phyloP scores from a whole-genome alignment of 2,329 filamentous ascomycete species.

The Fusarium veterinarium region DNA sequence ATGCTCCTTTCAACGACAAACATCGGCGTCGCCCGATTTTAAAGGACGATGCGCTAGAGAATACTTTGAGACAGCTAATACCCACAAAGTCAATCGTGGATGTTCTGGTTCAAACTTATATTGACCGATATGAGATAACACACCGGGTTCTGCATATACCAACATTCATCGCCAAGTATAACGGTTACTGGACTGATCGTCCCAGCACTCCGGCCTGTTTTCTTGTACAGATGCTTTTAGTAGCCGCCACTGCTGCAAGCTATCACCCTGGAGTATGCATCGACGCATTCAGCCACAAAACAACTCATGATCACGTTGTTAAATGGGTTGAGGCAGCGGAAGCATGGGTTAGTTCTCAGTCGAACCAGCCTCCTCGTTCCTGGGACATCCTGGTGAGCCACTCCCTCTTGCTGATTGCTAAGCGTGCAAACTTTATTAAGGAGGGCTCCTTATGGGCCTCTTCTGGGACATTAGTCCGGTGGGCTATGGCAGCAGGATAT shows the following conservation, averaged over 20 bases:
- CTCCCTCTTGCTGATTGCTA: not conserved
- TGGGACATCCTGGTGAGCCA: not conserved
- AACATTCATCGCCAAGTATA: not conserved
- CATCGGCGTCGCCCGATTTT: too few species aligned
- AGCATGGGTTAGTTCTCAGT: not conserved
- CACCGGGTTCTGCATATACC: not conserved
- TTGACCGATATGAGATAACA: not conserved
- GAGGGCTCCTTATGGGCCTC: not conserved
- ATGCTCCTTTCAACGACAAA: not conserved
- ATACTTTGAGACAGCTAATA: not conserved
- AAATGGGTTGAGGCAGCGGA: fast-evolving
- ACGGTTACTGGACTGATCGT: fast-evolving
- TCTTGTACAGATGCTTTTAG: not conserved
- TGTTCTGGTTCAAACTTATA: not conserved
- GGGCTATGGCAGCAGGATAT: not conserved
- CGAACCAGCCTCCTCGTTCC: not conserved
- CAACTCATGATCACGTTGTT: not conserved
- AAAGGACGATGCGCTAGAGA: not conserved
- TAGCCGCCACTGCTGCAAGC: not conserved
- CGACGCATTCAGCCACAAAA: not conserved
- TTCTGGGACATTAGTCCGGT: fast-evolving
- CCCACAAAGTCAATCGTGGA: not conserved
- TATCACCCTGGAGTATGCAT: not conserved
- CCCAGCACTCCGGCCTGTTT: not conserved
- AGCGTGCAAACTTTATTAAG: not conserved